Conservation (phyloP, 306 rosid genomes). For the Casuarina cunninghamiana region DNA sequence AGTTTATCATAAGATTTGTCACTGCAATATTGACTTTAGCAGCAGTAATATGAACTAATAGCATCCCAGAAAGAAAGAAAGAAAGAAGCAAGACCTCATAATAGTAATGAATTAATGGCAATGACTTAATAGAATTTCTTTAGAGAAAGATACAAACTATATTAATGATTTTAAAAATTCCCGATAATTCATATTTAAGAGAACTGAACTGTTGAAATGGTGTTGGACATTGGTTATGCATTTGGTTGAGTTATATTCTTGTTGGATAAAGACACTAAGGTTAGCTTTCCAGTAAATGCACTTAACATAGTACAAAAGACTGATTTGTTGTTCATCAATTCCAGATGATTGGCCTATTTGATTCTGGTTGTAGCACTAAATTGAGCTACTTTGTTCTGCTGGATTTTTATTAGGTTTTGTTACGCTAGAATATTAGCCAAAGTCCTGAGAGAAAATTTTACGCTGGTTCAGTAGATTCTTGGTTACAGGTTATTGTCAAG, state of each 20-base stretch:
- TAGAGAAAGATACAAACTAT: neutral
- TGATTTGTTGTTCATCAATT: neutral
- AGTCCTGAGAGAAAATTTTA: neutral
- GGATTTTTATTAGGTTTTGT: neutral
- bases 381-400: neutral
- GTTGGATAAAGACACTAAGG: neutral
- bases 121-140: neutral
- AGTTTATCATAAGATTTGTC: neutral
- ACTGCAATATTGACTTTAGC: neutral
- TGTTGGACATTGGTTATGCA: neutral
- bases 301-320: neutral
- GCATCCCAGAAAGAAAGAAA: neutral
- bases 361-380: neutral
- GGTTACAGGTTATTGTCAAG: neutral
- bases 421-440: neutral
- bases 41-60: neutral
- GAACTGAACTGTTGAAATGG: neutral
- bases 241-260: neutral
- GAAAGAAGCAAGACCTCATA: neutral
- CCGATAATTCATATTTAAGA: neutral
- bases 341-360: neutral
- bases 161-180: neutral
- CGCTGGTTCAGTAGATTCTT: neutral
- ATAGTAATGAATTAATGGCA: no score
- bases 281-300: neutral